Evolutionary conservation across 139 green algal species (phyloP).

Genomic region (Auxenochlorella protothecoides): DNA sequence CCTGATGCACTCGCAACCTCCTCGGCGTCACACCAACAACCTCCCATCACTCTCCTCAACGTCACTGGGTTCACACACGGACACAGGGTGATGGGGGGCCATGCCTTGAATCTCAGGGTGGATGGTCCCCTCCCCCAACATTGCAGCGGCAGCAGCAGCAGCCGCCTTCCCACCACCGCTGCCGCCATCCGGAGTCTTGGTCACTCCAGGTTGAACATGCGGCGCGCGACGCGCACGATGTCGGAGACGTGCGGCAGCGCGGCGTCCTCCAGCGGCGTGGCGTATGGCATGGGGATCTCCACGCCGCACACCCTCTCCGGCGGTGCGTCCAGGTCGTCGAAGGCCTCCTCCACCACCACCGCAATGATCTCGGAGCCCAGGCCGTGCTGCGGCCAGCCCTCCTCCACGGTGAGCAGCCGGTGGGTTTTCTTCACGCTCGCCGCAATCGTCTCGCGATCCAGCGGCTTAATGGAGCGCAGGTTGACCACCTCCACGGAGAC

Average conservation of each 20-base stretch:
- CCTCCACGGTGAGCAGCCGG: constrained; percentile 81
- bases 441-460: constrained; percentile 83
- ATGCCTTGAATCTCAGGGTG: too few species aligned
- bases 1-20: too few species aligned
- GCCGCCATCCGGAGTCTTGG: too few species aligned
- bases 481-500: constrained; percentile 94
- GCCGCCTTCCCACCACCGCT: too few species aligned
- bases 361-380: constrained; percentile 73
- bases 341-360: constrained; percentile 79
- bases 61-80: too few species aligned
- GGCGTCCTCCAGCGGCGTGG: constrained; percentile 78
- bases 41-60: too few species aligned
- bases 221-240: constrained; percentile 56
- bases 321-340: constrained; percentile 96
- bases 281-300: constrained; percentile 95
- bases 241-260: constrained; percentile 73
- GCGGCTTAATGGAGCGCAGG: constrained; percentile 84
- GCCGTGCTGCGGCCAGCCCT: constrained; percentile 94
- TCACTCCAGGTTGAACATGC: constrained; percentile 9
- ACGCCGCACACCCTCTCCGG: constrained; percentile 79
- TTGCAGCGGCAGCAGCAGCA: too few species aligned
- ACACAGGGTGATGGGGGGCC: too few species aligned
- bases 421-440: constrained; percentile 82
- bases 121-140: too few species aligned
- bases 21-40: too few species aligned